Evolutionary conservation across 2,329 filamentous ascomycete genomes (phyloP).

Genomic region (Pseudocercospora cruenta): DNA sequence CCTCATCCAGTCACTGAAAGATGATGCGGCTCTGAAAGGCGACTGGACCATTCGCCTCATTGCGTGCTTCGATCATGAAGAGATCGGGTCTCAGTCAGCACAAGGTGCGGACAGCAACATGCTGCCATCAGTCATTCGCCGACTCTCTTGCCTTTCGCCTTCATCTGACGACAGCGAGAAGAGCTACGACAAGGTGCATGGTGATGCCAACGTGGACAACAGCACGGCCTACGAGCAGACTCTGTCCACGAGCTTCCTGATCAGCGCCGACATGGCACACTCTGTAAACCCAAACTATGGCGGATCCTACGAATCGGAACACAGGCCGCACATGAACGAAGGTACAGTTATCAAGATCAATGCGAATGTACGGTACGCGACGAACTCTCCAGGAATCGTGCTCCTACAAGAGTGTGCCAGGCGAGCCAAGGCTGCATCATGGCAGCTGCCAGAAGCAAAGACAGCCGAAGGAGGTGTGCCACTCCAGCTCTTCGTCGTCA

Average conservation of each 20-base stretch:
- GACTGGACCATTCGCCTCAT: slow-evolving; percentile 87
- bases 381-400: slow-evolving; percentile 93
- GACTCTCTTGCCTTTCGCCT: slow-evolving; percentile 77
- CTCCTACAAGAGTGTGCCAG: slow-evolving; percentile 84
- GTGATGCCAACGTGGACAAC: slow-evolving; percentile 57
- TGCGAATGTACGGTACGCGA: slow-evolving; percentile 94
- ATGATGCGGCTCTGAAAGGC: slow-evolving; percentile 67
- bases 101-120: slow-evolving; percentile 94
- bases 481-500: slow-evolving; percentile 91
- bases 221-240: slow-evolving; percentile 92
- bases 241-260: slow-evolving; percentile 84
- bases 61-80: slow-evolving; percentile 95
- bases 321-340: slow-evolving; percentile 94
- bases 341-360: slow-evolving; percentile 98
- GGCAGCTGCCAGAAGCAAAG: slow-evolving; percentile 39
- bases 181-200: slow-evolving; percentile 65
- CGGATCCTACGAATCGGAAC: slow-evolving; percentile 85
- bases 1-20: slow-evolving; percentile 75
- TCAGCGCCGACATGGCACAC: slow-evolving; percentile 98
- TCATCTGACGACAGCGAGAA: slow-evolving; percentile 61
- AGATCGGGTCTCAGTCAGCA: slow-evolving; percentile 89
- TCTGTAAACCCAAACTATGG: slow-evolving; percentile 94
- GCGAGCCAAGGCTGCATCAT: slow-evolving; percentile 51
- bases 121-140: slow-evolving; percentile 81
- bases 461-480: slow-evolving; percentile 70